phyloP scores from a whole-genome alignment of 2,329 filamentous ascomycete species.

The Akanthomyces uredinophilus region DNA sequence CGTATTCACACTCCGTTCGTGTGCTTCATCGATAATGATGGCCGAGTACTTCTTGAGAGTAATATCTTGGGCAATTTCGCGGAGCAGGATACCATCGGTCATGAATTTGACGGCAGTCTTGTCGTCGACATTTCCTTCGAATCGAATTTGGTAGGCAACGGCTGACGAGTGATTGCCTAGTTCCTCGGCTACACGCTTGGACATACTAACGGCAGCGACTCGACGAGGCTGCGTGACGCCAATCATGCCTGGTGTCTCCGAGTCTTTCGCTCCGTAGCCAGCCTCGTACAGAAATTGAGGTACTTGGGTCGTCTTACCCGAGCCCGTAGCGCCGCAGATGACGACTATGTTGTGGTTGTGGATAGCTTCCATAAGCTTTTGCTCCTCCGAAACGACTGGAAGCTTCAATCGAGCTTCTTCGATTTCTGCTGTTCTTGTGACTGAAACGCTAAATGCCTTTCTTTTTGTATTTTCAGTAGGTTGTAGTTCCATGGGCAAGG shows the following conservation, averaged over 20 bases:
- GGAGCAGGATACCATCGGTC: constrained; percentile 92
- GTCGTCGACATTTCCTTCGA: constrained; percentile 74
- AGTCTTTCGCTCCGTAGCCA: constrained; percentile 74
- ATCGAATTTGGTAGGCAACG: constrained; percentile 92
- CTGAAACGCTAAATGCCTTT: constrained; percentile 70
- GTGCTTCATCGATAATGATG: constrained; percentile 92
- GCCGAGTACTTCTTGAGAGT: constrained; percentile 84
- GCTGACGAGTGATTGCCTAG: constrained; percentile 69
- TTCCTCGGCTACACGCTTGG: constrained; percentile 83
- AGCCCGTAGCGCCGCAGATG: constrained; percentile 91
- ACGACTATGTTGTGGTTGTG: constrained; percentile 87
- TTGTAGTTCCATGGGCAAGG: constrained; percentile 61
- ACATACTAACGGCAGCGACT: constrained; percentile 95
- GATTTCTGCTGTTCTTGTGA: constrained; percentile 66
- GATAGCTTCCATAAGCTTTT: constrained; percentile 96
- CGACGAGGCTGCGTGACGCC: constrained; percentile 91
- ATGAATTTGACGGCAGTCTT: constrained; percentile 96
- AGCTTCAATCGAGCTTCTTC: constrained; percentile 74
- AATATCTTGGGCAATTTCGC: constrained; percentile 88
- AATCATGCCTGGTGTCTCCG: constrained; percentile 84
- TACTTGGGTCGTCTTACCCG: constrained; percentile 95
- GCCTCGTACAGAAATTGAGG: constrained; percentile 95
- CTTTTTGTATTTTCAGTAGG: constrained; percentile 56
- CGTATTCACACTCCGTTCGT: constrained; percentile 95
- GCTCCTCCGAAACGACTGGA: constrained; percentile 90